Evolutionary conservation across 164 flowering plant genomes (phyloP), one percentile per base, ranked within the genome.

Genomic region (Warburgia ugandensis): DNA sequence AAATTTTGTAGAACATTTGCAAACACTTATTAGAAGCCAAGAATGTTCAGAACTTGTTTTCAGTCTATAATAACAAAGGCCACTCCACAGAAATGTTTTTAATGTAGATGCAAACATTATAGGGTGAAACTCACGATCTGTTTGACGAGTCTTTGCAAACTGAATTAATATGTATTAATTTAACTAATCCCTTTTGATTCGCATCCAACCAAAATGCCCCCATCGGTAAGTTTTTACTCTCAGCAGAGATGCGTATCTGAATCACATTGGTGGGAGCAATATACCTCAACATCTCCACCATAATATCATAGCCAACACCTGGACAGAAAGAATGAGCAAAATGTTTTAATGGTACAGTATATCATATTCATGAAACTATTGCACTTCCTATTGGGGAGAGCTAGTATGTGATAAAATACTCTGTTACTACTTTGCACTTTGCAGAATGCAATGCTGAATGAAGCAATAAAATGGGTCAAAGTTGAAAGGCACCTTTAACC

Each of bases 111-210:
- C n/a, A n/a, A n/a, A n/a, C n/a, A n/a, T n/a, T n/a, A n/a, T n/a
- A n/a, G n/a, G n/a, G n/a, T n/a, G n/a, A n/a, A 47, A 68, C 96
- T 74, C 76, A 92, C 94, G 84, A 79, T 80, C 84, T 75, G 45
- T 73, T 79, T 11, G 45, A 73, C 22, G 80, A 55, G 51, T 84
- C 94, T 50, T 59, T 79, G 20, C 69, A 72, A 56, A 87, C 89
- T 44, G 91, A 62, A 60, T 48, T 65, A 50, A 94, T 62, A 66
- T 86, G 81, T 61, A 94, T 60, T 26, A 82, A 60, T 43, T 63
- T 69, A 38, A 52, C 63, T 4, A 45, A 21, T 42, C 25, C 69
- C 42, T 56, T 56, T 35, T 62, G 29, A 31, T 58, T 68, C 16
- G 43, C 81, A 39, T 74, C 71, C 33, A 70, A 50, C 96, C 97